Evolutionary conservation across 176 grass and related monocot genomes (phyloP).

Genomic region (Oryza glumipatula): DNA sequence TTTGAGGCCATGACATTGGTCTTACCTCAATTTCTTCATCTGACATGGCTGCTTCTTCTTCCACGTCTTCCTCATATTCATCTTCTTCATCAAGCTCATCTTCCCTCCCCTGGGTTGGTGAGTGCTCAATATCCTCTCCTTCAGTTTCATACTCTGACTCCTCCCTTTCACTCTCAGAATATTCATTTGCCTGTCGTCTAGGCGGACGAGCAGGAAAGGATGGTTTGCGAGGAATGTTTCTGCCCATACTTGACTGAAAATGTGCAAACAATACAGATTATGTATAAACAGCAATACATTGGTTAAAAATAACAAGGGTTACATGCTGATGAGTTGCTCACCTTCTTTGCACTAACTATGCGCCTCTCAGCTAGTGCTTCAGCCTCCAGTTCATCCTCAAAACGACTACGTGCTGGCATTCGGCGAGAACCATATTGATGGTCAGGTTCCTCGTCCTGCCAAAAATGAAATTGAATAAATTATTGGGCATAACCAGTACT

Average conservation of each 20-base stretch:
- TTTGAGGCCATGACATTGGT: constrained; percentile 15
- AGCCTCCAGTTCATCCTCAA: constrained; percentile 80
- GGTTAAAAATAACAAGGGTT: constrained; percentile 16
- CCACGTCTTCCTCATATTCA: constrained; percentile 78
- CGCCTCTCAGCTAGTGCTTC: constrained; percentile 73
- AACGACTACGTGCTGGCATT: constrained; percentile 56
- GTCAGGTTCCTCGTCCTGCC: constrained; percentile 84
- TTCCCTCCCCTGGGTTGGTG: constrained; percentile 64
- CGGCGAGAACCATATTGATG: constrained; percentile 72
- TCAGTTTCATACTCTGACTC: constrained; percentile 96
- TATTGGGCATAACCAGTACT: not conserved
- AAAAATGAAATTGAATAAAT: constrained; percentile 31
- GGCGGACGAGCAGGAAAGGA: constrained; percentile 52
- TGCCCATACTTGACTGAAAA: constrained; percentile 67
- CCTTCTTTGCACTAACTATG: constrained; percentile 75
- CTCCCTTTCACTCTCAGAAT: constrained; percentile 75
- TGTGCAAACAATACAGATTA: constrained; percentile 32
- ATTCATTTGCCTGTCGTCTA: constrained; percentile 62
- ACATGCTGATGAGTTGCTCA: constrained; percentile 10
- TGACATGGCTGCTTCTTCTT: constrained; percentile 65
- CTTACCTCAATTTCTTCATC: constrained; percentile 80
- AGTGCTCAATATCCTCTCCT: constrained; percentile 81
- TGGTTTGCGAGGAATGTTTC: constrained; percentile 58
- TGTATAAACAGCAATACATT: constrained; percentile 13
- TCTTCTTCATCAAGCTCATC: constrained; percentile 85